Conservation (phyloP, 176 grass and related monocot genomes). For the Eragrostis curvula region DNA sequence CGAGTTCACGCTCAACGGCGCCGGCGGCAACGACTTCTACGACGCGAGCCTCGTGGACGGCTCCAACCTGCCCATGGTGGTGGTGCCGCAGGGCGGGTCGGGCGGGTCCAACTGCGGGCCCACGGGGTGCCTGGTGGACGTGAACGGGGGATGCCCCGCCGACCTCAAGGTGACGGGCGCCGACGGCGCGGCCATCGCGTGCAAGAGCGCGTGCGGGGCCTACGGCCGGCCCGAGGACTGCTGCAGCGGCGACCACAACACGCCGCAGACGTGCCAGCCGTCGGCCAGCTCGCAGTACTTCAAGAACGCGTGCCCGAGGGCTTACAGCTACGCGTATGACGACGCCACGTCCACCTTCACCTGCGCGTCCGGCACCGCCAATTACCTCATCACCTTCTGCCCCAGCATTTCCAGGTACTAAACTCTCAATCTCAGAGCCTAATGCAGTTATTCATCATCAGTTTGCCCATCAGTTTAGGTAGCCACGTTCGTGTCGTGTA, state of each 20-base stretch:
- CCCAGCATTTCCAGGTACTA: conserved; percentile 61
- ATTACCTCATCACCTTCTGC: conserved; percentile 78
- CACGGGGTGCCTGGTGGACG: conserved; percentile 75
- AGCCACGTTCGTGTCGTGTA: background rate
- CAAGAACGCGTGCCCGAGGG: conserved; percentile 65
- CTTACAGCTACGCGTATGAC: conserved; percentile 98
- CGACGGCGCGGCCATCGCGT: conserved; percentile 51
- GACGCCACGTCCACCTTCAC: conserved; percentile 92
- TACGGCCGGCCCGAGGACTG: conserved; percentile 60
- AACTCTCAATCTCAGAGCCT: background rate
- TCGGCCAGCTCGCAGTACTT: conserved; percentile 35
- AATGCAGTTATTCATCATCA: background rate
- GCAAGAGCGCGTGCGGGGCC: conserved; percentile 81
- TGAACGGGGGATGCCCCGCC: conserved; percentile 64
- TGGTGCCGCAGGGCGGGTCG: conserved; percentile 51
- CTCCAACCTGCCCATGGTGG: conserved; percentile 68
- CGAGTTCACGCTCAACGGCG: conserved; percentile 67
- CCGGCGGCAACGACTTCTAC: conserved; percentile 71
- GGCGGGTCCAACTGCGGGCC: conserved; percentile 43
- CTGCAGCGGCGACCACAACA: conserved; percentile 65
- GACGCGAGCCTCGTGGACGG: conserved; percentile 94
- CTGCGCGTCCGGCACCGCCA: conserved; percentile 51
- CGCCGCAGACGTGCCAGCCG: conserved; percentile 57
- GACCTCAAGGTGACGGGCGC: conserved; percentile 53
- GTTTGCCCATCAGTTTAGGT: background rate